phyloP scores from a whole-genome alignment of 495 filamentous ascomycete species.

The Copromyces sp. region DNA sequence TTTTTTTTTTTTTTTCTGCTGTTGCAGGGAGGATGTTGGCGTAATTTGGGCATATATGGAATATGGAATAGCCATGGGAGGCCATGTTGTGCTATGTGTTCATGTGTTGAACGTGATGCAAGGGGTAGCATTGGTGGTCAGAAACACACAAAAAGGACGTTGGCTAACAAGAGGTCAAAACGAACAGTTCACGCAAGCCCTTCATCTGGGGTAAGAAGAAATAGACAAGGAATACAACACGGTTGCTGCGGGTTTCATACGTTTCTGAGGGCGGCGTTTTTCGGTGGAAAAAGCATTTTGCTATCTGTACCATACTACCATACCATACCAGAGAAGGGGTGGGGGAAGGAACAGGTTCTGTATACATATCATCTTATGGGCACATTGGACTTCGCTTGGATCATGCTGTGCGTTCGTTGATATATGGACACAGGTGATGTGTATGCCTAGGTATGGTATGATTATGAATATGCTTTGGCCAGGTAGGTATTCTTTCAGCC shows the following conservation, averaged over 20 bases:
- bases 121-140: neutral
- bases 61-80: too few relatives aligned
- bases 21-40: neutral
- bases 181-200: constrained; percentile 67
- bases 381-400: neutral
- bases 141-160: neutral
- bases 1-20: too few relatives aligned
- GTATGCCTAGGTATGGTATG: neutral
- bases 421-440: neutral
- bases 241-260: neutral
- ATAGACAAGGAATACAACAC: constrained; percentile 3
- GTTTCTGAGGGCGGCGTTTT: neutral
- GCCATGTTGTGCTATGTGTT: neutral
- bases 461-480: neutral
- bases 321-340: neutral
- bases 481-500: neutral
- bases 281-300: neutral
- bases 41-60: neutral
- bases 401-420: neutral
- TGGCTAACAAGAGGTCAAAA: neutral
- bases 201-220: constrained; percentile 47
- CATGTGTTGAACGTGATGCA: neutral
- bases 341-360: neutral
- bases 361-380: neutral
- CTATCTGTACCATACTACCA: neutral